Conservation (phyloP, 768 basidiomycete species). For the Lactarius tabidus region DNA sequence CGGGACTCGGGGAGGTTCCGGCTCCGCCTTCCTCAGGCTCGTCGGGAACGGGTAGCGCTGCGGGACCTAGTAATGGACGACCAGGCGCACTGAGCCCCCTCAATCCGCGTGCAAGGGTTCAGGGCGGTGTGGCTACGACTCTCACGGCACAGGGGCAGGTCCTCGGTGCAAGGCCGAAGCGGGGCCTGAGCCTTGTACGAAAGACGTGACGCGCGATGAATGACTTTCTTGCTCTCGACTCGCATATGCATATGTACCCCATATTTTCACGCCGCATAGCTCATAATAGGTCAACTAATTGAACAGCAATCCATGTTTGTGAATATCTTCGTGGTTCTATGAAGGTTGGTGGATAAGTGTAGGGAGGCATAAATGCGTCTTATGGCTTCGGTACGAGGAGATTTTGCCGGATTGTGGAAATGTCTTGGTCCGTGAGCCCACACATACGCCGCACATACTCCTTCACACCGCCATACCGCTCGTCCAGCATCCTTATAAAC, state of each 20-base stretch:
- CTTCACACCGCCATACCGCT: constrained; percentile 66
- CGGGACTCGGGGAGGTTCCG: constrained; percentile 43
- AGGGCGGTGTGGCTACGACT: constrained; percentile 24
- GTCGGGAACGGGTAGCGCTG: neutral
- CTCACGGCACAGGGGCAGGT: constrained; percentile 25
- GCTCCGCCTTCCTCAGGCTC: neutral
- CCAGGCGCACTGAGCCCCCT: constrained; percentile 24
- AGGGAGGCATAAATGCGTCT: neutral
- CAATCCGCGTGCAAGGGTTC: constrained; percentile 26
- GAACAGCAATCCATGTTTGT: neutral
- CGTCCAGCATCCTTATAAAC: constrained; percentile 55
- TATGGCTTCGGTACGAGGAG: constrained; percentile 36
- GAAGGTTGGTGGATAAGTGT: neutral
- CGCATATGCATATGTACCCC: neutral
- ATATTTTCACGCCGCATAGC: neutral
- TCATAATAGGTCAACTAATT: constrained; percentile 4
- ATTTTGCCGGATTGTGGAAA: constrained; percentile 54
- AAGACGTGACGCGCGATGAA: constrained; percentile 12
- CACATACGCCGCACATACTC: constrained; percentile 53
- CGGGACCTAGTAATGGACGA: constrained; percentile 10
- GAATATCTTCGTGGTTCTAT: too few relatives aligned
- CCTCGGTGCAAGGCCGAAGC: constrained; percentile 21
- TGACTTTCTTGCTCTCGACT: neutral
- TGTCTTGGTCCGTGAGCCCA: constrained; percentile 60
- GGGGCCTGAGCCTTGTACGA: constrained; percentile 21